A percentile compares a stretch with the other conserved stretches of the same genome.
Evolutionary conservation across 1,139 yeast species (phyloP).

Genomic region (Cylindricascospora bacillispora): DNA sequence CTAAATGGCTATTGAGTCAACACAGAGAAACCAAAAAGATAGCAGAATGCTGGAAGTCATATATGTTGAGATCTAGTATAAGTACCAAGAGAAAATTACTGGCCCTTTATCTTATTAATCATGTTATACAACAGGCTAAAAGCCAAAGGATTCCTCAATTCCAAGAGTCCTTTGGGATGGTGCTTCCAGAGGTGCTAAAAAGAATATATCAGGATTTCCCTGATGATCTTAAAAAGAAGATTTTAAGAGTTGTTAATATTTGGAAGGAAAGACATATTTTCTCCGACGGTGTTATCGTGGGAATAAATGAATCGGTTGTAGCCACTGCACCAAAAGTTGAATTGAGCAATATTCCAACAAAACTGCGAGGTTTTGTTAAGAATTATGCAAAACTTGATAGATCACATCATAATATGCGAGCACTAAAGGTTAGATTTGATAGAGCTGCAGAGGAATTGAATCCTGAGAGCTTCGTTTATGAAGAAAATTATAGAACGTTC

Average conservation of each 20-base stretch:
- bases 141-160: conserved; percentile 54
- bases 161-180: conserved; percentile 43
- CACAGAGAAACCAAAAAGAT: conserved; percentile 50
- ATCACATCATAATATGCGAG: conserved; percentile 11
- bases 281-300: conserved; percentile 30
- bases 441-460: conserved; percentile 20
- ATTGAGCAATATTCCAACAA: conserved; percentile 6
- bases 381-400: conserved; percentile 11
- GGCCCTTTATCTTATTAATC: conserved; percentile 65
- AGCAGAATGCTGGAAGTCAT: conserved; percentile 49
- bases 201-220: conserved; percentile 18
- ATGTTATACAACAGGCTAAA: conserved; percentile 71
- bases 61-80: conserved; percentile 17
- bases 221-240: conserved; percentile 36
- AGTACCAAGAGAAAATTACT: conserved; percentile 41
- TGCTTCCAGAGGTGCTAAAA: conserved; percentile 29
- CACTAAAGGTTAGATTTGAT: conserved; percentile 20
- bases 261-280: conserved; percentile 68
- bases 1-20: conserved; percentile 79
- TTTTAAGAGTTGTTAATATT: conserved; percentile 55
- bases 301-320: conserved; percentile 21
- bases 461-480: conserved; percentile 19
- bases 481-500: conserved; percentile 19
- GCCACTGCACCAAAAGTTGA: conserved; percentile 16
- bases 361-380: conserved; percentile 10